A percentile compares a stretch with the other conserved stretches of the same genome.
These are phyloP conservation scores for Gracilaria vermiculophylla DNA, from an alignment of 23 red algal genomes.

Conservation along the genomic window DNA sequence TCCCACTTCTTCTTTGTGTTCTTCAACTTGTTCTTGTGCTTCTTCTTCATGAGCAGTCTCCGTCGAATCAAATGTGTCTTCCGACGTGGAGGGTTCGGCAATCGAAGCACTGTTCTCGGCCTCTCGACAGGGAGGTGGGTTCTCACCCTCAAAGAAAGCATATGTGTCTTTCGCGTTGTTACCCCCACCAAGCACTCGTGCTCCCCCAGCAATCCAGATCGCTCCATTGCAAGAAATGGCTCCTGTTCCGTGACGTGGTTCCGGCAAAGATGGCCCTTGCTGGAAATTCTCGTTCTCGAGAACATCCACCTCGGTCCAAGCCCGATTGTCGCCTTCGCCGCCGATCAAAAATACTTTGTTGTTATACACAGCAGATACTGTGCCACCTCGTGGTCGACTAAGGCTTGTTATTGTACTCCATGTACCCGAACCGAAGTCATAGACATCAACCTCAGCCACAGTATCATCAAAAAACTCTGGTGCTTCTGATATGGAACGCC, in stretches of 20 bases:
- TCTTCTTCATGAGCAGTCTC: too few species aligned
- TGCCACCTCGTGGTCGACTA: constrained; percentile 48
- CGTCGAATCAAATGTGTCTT: too few species aligned
- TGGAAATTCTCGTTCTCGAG: constrained; percentile 26
- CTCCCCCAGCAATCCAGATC: constrained; percentile 60
- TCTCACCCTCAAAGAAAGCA: constrained; percentile 40
- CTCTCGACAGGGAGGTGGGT: background rate
- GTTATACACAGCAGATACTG: constrained; percentile 22
- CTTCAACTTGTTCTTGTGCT: too few species aligned
- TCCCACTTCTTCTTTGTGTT: too few species aligned
- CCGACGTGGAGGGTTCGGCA: too few species aligned
- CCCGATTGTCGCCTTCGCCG: constrained; percentile 58
- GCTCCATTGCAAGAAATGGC: constrained; percentile 49
- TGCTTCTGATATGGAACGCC: constrained; percentile 35
- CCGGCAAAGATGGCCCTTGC: constrained; percentile 5
- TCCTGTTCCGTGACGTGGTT: constrained; percentile 56
- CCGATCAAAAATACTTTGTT: constrained; percentile 27
- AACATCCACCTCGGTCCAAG: constrained; percentile 49
- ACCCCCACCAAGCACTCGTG: constrained; percentile 29
- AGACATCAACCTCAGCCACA: constrained; percentile 54
- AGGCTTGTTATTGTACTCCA: constrained; percentile 37
- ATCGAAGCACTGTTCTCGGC: background rate
- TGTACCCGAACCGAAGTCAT: constrained; percentile 12
- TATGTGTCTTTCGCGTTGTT: constrained; percentile 19
- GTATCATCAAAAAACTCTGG: constrained; percentile 45